Conservation (phyloP, 108 stramenopile species). For the Pseudonitzschia multiseries region DNA sequence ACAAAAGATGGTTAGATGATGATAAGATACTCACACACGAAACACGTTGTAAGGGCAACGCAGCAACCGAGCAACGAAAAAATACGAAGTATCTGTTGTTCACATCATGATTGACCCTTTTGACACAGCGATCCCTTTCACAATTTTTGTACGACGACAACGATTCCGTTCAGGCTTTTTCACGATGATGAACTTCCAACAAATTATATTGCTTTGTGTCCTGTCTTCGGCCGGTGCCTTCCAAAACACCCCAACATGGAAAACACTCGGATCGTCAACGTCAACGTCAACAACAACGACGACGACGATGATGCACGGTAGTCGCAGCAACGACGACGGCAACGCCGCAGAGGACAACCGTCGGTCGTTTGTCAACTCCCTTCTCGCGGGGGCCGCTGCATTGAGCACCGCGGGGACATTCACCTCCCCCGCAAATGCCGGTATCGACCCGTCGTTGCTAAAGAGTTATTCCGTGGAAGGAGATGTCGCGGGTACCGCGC, state of each 20-base stretch:
- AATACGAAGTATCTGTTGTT: background rate
- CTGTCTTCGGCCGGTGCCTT: conserved; percentile 7
- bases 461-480: conserved; percentile 57
- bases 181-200: conserved; percentile 8
- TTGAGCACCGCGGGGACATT: background rate
- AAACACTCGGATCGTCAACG: background rate
- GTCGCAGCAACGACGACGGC: background rate
- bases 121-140: too few species aligned
- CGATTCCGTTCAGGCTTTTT: too few species aligned
- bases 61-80: background rate
- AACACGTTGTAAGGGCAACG: background rate
- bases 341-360: background rate
- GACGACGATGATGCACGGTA: background rate
- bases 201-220: conserved; percentile 2
- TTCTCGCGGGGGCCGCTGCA: background rate
- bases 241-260: conserved; percentile 1
- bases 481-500: conserved; percentile 50
- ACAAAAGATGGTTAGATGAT: background rate
- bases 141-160: background rate
- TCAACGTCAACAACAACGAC: background rate
- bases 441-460: conserved; percentile 59
- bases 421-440: conserved; percentile 42
- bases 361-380: conserved; percentile 1
- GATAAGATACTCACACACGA: too few species aligned
- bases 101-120: background rate